These are phyloP conservation scores for Ceratocystis eucalypticola DNA, from an alignment of 2,329 filamentous ascomycete species.

Conservation along the genomic window DNA sequence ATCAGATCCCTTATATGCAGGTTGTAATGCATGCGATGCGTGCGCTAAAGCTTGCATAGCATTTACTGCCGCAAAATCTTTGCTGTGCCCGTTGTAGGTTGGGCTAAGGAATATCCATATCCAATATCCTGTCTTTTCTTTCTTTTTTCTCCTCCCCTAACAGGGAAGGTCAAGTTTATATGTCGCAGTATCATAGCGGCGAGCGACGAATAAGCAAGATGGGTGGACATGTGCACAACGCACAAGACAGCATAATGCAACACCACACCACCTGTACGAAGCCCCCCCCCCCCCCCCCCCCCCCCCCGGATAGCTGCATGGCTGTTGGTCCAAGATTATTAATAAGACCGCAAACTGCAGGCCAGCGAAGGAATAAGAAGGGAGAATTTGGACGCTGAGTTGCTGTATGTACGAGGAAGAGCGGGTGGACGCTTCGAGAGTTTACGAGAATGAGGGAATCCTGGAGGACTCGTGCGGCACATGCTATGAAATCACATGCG, in stretches of 20 bases:
- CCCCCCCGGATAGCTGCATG: background rate
- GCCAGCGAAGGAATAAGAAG: background rate
- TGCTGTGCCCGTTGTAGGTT: background rate
- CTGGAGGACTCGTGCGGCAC: background rate
- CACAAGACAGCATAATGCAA: background rate
- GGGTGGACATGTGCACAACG: background rate
- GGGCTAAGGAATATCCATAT: background rate
- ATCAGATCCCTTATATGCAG: slow-evolving; percentile 7
- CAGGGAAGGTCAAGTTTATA: background rate
- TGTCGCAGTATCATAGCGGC: background rate
- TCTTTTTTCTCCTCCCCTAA: background rate
- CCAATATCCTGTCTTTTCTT: background rate
- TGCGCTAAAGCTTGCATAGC: slow-evolving; percentile 3
- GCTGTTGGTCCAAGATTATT: background rate
- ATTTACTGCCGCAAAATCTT: background rate
- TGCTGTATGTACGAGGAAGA: slow-evolving; percentile 3
- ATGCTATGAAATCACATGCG: background rate
- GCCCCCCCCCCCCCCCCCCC: background rate
- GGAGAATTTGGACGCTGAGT: background rate
- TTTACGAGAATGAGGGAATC: background rate
- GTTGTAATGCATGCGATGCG: background rate
- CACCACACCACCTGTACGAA: background rate
- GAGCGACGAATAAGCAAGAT: background rate
- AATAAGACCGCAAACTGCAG: background rate
- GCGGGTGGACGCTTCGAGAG: background rate